Evolutionary conservation across 148 eudicot genomes (phyloP), one percentile per base, ranked within the genome.

Genomic region (Nepenthes mirabilis): DNA sequence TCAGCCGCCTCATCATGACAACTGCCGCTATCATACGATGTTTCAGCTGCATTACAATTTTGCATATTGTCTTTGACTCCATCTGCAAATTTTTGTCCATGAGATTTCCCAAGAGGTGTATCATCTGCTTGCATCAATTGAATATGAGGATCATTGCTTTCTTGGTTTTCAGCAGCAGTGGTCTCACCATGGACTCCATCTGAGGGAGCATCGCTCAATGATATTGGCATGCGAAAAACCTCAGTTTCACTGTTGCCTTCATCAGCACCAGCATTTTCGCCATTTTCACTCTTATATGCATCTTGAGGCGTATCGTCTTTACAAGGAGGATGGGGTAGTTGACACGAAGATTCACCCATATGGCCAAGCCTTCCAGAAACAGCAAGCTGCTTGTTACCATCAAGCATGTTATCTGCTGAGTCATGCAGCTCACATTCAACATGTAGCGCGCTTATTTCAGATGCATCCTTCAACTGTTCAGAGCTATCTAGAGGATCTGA

Each of bases 11-110:
- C 76, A 14, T 65, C 61, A 56, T 63, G 65, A 62, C 36, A 37
- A 2, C 57, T 71, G 49, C 72, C 69, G 40, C 52, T 70, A 68
- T 75, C 76, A 51, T 58, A 65, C 36, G 74, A 62, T 8, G 43
- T 47, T 56, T 73, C 69, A 1, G 7, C 52, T 14, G 53, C 67
- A 62, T 35, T 56, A 71, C 37, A 48, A 60, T 23, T 45, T 14
- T 37, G 40, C 59, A 37, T 54, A 36, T 14, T 58, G 34, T 47
- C 47, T 59, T 37, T 60, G 35, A 66, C 57, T 37, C 14, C 55
- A 57, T 45, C 56, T 10, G 58, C 59, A 54, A 45, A 45, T 23
- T 37, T 4, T 9, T 62, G 59, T 11, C 53, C 53, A 7, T 23
- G 32, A 5, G 64, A 59, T 57, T 61, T 69, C 55, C 53, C 64